Conservation (phyloP, 805 yeast species). For the Candida chilensis region DNA sequence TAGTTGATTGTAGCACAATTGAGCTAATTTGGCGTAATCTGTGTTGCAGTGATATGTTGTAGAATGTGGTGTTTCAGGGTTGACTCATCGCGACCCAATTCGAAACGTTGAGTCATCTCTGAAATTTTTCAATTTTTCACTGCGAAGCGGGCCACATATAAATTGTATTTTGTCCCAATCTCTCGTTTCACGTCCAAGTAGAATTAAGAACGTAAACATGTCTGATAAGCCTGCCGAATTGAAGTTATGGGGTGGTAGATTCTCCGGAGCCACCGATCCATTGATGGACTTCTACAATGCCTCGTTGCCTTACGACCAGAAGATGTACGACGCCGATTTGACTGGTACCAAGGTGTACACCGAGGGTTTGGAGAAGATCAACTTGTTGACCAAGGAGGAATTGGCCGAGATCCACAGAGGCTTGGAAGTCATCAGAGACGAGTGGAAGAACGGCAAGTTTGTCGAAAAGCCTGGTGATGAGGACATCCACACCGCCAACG, state of each 20-base stretch:
- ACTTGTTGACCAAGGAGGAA: constrained; percentile 66
- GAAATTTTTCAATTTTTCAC: no score
- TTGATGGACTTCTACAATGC: constrained; percentile 96
- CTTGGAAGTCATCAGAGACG: constrained; percentile 56
- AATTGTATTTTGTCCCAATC: no score
- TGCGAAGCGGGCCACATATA: no score
- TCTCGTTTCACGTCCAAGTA: no score
- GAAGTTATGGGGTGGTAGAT: constrained; percentile 97
- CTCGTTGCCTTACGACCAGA: constrained; percentile 90
- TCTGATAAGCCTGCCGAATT: constrained; percentile 46
- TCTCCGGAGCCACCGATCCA: constrained; percentile 95
- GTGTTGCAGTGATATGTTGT: no score
- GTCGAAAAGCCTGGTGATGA: constrained; percentile 86
- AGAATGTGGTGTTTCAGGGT: no score
- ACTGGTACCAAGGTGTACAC: constrained; percentile 94
- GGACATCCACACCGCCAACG: constrained; percentile 98
- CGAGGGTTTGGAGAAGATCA: constrained; percentile 71
- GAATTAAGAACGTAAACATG: constrained; percentile 12
- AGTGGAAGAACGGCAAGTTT: constrained; percentile 70
- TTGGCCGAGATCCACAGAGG: constrained; percentile 79
- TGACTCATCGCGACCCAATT: no score
- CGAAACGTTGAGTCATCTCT: no score
- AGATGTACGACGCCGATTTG: constrained; percentile 90
- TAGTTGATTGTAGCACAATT: no score
- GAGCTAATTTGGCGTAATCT: no score